A percentile compares a stretch with the other conserved stretches of the same genome.
phyloP scores from a whole-genome alignment of 2,329 filamentous ascomycete genomes.

The Chaetomium strumarium region DNA sequence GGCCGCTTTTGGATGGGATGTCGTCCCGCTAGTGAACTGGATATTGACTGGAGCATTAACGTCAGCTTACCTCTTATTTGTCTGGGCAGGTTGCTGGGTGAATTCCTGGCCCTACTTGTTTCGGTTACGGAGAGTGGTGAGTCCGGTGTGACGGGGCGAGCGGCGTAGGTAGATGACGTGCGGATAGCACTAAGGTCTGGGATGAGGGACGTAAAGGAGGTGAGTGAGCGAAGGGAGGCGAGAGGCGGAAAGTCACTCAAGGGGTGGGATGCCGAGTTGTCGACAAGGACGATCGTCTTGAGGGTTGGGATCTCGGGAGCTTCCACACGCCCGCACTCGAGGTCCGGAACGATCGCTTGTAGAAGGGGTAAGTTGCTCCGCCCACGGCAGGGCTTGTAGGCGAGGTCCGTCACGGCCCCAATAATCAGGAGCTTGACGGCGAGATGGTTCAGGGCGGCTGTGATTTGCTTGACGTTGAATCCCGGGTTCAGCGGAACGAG shows the following conservation, averaged over 20 bases:
- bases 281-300: conserved; percentile 64
- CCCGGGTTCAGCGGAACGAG: conserved; percentile 89
- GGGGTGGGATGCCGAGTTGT: conserved; percentile 59
- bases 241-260: conserved; percentile 38
- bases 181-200: conserved; percentile 15
- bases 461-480: conserved; percentile 75
- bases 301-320: conserved; percentile 60
- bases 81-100: background rate
- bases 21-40: conserved; percentile 96
- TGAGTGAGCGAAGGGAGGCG: conserved; percentile 39
- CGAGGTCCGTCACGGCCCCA: conserved; percentile 79
- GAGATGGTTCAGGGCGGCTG: conserved; percentile 72
- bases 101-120: conserved; percentile 31
- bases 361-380: conserved; percentile 48
- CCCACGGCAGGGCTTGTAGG: conserved; percentile 54
- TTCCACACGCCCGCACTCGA: conserved; percentile 31
- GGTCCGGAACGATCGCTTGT: conserved; percentile 38
- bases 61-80: background rate
- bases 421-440: conserved; percentile 69
- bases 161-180: conserved; percentile 17
- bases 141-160: conserved; percentile 37
- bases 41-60: conserved; percentile 63
- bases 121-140: conserved; percentile 54
- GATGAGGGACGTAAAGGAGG: conserved; percentile 39
- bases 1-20: conserved; percentile 82